Base-by-base conservation (phyloP, 805 yeast species). In the Wickerhamiella occidentalis region DNA sequence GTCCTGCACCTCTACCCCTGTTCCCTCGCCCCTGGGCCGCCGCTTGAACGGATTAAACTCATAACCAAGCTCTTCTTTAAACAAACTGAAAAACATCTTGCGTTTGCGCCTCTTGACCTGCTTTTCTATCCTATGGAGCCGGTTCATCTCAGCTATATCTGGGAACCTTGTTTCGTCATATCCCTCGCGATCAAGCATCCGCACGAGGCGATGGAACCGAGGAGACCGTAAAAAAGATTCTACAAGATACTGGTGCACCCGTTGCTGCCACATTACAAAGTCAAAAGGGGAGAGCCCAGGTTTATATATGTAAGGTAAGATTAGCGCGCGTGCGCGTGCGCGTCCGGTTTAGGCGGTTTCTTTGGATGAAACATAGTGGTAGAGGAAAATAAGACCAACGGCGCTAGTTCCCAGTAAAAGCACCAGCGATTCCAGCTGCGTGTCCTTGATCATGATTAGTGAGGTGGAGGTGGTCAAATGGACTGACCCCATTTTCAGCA, bases 361-460 rank as follows among this genome's bases (percentile, higher is more conserved):
- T n/a, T 40, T 25, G 19, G 21, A n/a, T 18, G 48, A 45, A 29
- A 81, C 70, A 29, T 80, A 73, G 55, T 86, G 92, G 66, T 82
- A 88, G 2, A 81, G 68, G 41, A 84, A 66, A 35, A 87, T 82
- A 56, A 88, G 71, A 1, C 78, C 73, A 64, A 86, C 74, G 54
- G 92, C 78, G 5, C 77, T 61, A 49, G 86, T 64, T 4, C 96
- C 96, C 56, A 83, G 80, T 11, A 77, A 65, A 42, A 85, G 73
- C 46, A 85, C 94, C 41, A 85, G 68, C 45, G 76, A 67, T 64
- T 87, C 78, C 63, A 88, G 74, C 65, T 86, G 92, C 49, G 70
- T 71, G 72, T 88, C 96, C 13, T 85, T 72, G 60, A 88, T 87
- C 96, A 88, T 88, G 44, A 26, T 33, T 18, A 17, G 23, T 28